These are phyloP conservation scores for Cryptococcus sp. DNA, from an alignment of 1,284 basidiomycete genomes.

Conservation along the genomic window DNA sequence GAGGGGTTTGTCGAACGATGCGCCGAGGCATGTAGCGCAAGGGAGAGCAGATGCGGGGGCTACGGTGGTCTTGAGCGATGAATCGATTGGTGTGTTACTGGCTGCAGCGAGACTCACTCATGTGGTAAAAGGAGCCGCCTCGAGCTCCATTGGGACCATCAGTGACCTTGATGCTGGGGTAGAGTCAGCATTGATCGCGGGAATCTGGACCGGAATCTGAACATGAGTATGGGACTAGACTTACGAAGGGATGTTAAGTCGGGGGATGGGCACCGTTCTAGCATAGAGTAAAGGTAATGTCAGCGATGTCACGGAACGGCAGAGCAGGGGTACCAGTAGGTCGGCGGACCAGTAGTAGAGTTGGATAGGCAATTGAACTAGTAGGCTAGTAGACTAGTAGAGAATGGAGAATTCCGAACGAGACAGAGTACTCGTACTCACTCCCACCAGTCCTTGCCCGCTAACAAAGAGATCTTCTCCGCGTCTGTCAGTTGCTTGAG, in stretches of 20 bases:
- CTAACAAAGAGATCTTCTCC: slow-evolving; percentile 43
- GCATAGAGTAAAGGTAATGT: no score
- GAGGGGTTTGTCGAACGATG: slow-evolving; percentile 59
- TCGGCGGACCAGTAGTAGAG: neutral
- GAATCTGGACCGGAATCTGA: neutral
- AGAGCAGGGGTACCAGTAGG: no score
- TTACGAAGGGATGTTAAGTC: slow-evolving; percentile 42
- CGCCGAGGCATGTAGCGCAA: slow-evolving; percentile 58
- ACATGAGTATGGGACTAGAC: neutral
- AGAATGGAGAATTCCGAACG: no score
- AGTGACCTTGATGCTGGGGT: slow-evolving; percentile 31
- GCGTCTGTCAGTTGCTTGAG: slow-evolving; percentile 26
- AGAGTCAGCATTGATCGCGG: neutral
- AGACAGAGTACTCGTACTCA: slow-evolving; percentile 18
- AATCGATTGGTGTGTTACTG: neutral
- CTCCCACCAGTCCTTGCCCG: slow-evolving; percentile 43
- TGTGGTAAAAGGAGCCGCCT: slow-evolving; percentile 38
- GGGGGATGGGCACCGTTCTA: slow-evolving; percentile 38
- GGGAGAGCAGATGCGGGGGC: slow-evolving; percentile 65
- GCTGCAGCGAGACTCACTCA: slow-evolving; percentile 26
- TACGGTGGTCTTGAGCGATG: neutral
- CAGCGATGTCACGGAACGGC: no score
- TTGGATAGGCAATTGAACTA: no score
- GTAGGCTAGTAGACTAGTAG: neutral
- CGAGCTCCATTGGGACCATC: slow-evolving; percentile 43